phyloP scores from a whole-genome alignment of 352 stramenopile genomes.

The Phytophthora hibernalis region DNA sequence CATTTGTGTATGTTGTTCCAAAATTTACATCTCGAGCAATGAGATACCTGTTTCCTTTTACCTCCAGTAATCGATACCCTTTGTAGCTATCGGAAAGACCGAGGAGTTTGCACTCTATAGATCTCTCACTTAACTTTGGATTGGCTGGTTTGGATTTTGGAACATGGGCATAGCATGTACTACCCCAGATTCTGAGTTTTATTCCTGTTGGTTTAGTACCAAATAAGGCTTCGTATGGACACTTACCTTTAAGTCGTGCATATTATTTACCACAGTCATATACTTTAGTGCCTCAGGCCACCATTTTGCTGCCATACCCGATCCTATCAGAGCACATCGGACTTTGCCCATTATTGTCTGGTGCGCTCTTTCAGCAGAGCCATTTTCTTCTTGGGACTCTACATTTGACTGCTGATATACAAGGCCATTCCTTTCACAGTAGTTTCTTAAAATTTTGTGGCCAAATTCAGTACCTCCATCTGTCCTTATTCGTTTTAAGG shows the following conservation, averaged over 20 bases:
- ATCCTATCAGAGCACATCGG: neutral
- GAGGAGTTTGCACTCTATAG: neutral
- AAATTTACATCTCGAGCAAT: too few species aligned
- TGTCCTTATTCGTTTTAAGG: neutral
- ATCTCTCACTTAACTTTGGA: neutral
- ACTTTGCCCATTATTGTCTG: neutral
- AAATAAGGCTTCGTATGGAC: too few species aligned
- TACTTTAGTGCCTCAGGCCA: too few species aligned
- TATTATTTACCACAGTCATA: too few species aligned
- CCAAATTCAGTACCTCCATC: neutral
- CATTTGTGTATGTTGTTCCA: too few species aligned
- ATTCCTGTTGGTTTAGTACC: too few species aligned
- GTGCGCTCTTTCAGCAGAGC: neutral
- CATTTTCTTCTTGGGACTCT: neutral
- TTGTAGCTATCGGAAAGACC: too few species aligned
- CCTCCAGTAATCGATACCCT: neutral
- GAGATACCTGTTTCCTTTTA: neutral
- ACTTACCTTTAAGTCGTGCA: too few species aligned
- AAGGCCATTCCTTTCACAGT: too few species aligned
- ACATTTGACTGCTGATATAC: neutral
- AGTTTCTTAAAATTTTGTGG: neutral
- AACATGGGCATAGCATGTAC: neutral
- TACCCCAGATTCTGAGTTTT: neutral
- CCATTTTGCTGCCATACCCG: too few species aligned
- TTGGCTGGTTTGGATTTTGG: neutral